These are phyloP conservation scores for Epichloe sp. DNA, from an alignment of 2,329 filamentous ascomycete species.

Conservation along the genomic window DNA sequence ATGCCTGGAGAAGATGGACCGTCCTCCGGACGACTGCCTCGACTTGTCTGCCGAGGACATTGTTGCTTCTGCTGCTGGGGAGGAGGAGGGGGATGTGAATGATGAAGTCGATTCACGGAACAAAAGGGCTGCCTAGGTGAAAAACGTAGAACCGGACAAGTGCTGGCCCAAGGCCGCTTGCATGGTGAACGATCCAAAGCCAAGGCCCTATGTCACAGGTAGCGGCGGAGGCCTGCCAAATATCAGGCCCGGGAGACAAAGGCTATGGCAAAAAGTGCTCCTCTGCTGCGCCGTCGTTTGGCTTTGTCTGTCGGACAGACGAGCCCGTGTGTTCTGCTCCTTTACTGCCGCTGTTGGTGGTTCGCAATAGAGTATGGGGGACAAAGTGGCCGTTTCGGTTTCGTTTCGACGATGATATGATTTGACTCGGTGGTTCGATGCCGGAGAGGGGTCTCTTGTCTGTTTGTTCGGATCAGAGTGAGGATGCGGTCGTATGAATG, in stretches of 20 bases:
- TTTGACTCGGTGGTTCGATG: not conserved
- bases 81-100: not conserved
- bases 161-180: constrained; percentile 26
- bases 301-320: not conserved
- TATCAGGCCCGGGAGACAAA: not conserved
- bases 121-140: constrained; percentile 12
- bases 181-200: constrained; percentile 20
- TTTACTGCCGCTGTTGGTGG: not conserved
- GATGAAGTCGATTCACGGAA: not conserved
- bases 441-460: not conserved
- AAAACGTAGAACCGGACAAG: constrained; percentile 20
- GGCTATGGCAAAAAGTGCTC: not conserved
- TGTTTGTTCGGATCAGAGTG: not conserved
- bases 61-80: constrained; percentile 7
- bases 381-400: not conserved
- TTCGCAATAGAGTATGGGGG: not conserved
- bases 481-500: not conserved
- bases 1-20: constrained; percentile 79
- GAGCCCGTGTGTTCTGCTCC: not conserved
- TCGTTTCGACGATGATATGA: not conserved
- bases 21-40: constrained; percentile 62
- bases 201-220: constrained; percentile 5
- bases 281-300: not conserved
- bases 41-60: constrained; percentile 63
- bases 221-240: constrained; percentile 1